Evolutionary conservation across 192 early-diverging fungal genomes (phyloP), one percentile per base, ranked within the genome.

Genomic region (Entomortierella parvispora): DNA sequence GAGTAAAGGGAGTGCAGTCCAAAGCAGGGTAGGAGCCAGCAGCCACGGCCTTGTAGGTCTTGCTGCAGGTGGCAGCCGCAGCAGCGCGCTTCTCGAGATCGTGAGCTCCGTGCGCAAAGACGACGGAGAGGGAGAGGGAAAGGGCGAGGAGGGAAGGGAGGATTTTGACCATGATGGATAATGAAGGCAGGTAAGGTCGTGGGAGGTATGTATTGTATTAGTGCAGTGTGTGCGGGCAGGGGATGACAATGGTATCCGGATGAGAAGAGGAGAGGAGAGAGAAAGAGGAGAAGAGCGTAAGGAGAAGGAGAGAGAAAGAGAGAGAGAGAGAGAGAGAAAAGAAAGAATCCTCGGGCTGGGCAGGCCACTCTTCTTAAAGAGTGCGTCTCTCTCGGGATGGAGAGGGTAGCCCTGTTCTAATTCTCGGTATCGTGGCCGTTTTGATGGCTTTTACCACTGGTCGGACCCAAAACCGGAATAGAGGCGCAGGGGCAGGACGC

Each of bases 1-100:
- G 74, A 4, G 54, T 31, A 22, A 68, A 77, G 22, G 80, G 80
- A 26, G 50, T 11, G 47, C 75, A 63, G 56, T 82, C 80, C 28
- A 82, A 15, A 15, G 49, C 54, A 28, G 80, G 80, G 47, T 67
- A 82, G 5, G 57, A 20, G 2, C 67, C 71, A 31, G 33, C 28
- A 49, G 74, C 74, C 7, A 77, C 55, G 22, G 74, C 31, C 28
- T 48, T 44, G 52, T 77, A 77, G 0, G 32, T 40, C 3, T 51
- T 63, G 42, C 31, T 63, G 51, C 66, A 77, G 12, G 46, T 52
- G 7, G 66, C 37, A 8, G n/a, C 34, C 11, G 45, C 45, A 22
- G 37, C 37, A 5, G 60, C 74, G 58, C 74, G 74, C 60, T 68
- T 77, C 51, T 77, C 74, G 18, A 68, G 61, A 2, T 10, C n/a